A percentile compares a stretch with the other conserved stretches of the same genome.
phyloP scores from a whole-genome alignment of 2,329 filamentous ascomycete species.

The Cordyceps pruinosa region DNA sequence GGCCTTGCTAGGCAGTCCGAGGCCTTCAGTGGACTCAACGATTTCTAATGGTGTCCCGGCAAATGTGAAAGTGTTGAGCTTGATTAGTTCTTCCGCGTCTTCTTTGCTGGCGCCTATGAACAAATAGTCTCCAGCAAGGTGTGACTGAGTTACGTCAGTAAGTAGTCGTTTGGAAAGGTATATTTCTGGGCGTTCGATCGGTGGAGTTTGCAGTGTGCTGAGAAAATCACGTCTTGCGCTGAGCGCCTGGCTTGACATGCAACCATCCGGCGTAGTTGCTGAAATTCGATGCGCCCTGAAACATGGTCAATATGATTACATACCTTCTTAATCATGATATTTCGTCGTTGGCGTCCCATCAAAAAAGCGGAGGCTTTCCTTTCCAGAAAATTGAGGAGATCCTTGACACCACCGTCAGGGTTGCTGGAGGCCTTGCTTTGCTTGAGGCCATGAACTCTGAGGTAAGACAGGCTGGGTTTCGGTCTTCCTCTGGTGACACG shows the following conservation, averaged over 20 bases:
- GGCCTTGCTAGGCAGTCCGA: slow-evolving; percentile 27
- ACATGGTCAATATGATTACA: slow-evolving; percentile 39
- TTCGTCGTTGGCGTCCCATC: slow-evolving; percentile 35
- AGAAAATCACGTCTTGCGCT: slow-evolving; percentile 48
- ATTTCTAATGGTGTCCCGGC: slow-evolving; percentile 57
- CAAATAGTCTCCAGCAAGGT: slow-evolving; percentile 60
- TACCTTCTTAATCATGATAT: slow-evolving; percentile 70
- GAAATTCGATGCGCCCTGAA: slow-evolving; percentile 25
- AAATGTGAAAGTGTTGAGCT: slow-evolving; percentile 62
- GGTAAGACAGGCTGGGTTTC: slow-evolving; percentile 23
- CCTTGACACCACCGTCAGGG: slow-evolving; percentile 57
- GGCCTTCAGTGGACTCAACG: slow-evolving; percentile 39
- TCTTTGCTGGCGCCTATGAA: slow-evolving; percentile 60
- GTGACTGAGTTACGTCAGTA: slow-evolving; percentile 68
- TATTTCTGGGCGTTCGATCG: slow-evolving; percentile 2
- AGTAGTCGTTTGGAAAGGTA: slow-evolving; percentile 31
- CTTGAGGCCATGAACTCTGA: slow-evolving; percentile 56
- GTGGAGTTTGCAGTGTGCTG: slow-evolving; percentile 7
- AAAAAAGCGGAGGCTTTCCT: slow-evolving; percentile 56
- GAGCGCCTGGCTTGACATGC: background rate
- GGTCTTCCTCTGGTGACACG: slow-evolving; percentile 24
- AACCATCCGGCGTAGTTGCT: slow-evolving; percentile 38
- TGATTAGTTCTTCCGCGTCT: slow-evolving; percentile 57
- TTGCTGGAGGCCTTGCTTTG: slow-evolving; percentile 62
- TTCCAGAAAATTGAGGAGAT: slow-evolving; percentile 62